Evolutionary conservation across 768 basidiomycete species (phyloP), one percentile per base, ranked within the genome.

Genomic region (Kwoniella dendrophila): DNA sequence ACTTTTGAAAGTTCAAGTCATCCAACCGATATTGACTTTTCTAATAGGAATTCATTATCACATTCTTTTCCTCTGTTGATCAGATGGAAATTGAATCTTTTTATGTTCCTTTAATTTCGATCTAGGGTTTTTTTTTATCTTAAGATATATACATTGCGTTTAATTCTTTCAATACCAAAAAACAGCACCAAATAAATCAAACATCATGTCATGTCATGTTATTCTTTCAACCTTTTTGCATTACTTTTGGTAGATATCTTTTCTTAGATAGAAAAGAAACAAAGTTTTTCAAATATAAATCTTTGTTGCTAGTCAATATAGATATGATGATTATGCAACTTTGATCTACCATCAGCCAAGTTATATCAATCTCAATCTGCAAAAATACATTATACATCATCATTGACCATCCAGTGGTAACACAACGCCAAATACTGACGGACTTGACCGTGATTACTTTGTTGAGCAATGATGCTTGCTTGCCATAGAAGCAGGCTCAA

Each of bases 171-270:
- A 20, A 18, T 51, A 16, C 32, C 34, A 20, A 14, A 14, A 14
- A 5, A 43, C 41, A 5, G 12, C 5, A 14, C 41, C 5, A 8
- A 11, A 43, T 20, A 5, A 43, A 6, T 20, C n/a, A 10, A 43
- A 33, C 49, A 33, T 51, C 49, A 51, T 51, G 49, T n/a, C 32
- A 51, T 51, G 49, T 4, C 32, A 51, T 51, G 49, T 33, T 27
- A 49, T 49, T 22, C 24, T 22, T 16, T 12, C 24, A 26, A n/a
- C 12, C 18, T 14, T 49, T 27, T 30, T 22, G 47, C 30, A 49
- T 22, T 27, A 30, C 26, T 27, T 27, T 11, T n/a, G 36, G 18
- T 38, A 38, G 36, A 38, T 38, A 8, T 8, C 36, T 38, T 38
- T 38, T 38, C n/a, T n/a, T n/a, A n/a, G n/a, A n/a, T n/a, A n/a